Evolutionary conservation across 352 stramenopile genomes (phyloP).

Genomic region (Blastocystis sp.): DNA sequence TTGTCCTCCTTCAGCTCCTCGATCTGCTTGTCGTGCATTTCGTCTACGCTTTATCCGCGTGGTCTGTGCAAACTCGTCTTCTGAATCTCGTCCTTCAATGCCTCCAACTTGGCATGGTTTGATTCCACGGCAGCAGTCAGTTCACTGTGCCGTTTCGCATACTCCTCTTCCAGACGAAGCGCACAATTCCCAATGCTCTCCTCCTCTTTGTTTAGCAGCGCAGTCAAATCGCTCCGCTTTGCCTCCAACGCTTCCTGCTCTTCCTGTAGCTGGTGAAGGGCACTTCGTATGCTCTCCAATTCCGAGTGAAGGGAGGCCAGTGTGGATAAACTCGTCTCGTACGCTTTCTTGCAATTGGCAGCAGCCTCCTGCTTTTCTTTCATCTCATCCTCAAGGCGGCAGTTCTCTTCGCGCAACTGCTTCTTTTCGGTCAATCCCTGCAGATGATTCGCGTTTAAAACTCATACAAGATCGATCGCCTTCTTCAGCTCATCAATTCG

Average conservation of each 20-base stretch:
- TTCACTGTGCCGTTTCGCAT: neutral
- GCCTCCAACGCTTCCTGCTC: neutral
- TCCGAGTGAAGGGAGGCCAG: neutral
- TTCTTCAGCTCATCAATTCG: constrained; percentile 34
- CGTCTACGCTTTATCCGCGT: neutral
- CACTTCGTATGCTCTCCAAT: too few species aligned
- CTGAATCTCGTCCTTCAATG: neutral
- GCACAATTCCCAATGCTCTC: neutral
- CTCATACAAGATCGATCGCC: neutral
- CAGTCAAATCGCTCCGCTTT: neutral
- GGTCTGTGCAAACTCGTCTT: neutral
- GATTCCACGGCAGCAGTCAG: neutral
- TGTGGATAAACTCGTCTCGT: neutral
- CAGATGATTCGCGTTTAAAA: neutral
- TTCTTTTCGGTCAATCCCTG: constrained; percentile 25
- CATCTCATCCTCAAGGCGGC: neutral
- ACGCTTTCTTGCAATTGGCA: too few species aligned
- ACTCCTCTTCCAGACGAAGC: neutral
- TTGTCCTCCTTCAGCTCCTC: neutral
- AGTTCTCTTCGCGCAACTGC: neutral
- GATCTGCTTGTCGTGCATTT: neutral
- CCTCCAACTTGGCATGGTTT: neutral
- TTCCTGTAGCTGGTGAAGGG: constrained; percentile 7
- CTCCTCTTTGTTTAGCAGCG: too few species aligned
- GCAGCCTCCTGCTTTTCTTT: neutral